Percentiles rank a stretch among this genome's conserved stretches.
These are phyloP conservation scores for Hansfordia pulvinata DNA, from an alignment of 2,329 filamentous ascomycete genomes.

Conservation along the genomic window DNA sequence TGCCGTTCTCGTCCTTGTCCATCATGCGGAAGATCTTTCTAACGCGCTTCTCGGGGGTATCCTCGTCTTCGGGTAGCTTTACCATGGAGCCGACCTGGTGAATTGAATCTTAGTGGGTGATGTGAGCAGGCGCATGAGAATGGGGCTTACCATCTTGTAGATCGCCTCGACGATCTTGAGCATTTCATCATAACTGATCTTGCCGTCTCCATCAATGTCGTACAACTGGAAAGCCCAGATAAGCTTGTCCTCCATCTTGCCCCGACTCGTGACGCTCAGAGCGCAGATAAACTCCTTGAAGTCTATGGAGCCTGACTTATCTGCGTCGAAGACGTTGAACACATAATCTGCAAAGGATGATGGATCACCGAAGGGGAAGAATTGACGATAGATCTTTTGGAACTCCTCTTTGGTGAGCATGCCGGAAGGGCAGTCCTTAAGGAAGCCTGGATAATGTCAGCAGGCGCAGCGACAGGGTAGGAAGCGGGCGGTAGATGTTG, in stretches of 20 bases:
- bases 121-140: slow-evolving; percentile 2
- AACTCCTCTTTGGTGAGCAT: slow-evolving; percentile 98
- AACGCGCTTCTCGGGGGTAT: slow-evolving; percentile 96
- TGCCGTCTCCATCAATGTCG: slow-evolving; percentile 96
- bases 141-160: slow-evolving; percentile 81
- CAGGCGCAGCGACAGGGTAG: neutral
- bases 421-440: slow-evolving; percentile 95
- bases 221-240: slow-evolving; percentile 99
- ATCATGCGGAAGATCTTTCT: slow-evolving; percentile 99
- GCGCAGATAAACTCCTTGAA: slow-evolving; percentile 99
- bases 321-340: slow-evolving; percentile 97
- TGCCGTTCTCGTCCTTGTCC: slow-evolving; percentile 99
- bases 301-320: slow-evolving; percentile 94
- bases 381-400: slow-evolving; percentile 98
- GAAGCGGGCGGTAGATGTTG: no score
- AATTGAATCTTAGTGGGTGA: neutral
- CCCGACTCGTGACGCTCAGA: slow-evolving; percentile 87
- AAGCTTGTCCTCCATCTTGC: slow-evolving; percentile 98
- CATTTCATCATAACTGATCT: slow-evolving; percentile 99
- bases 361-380: slow-evolving; percentile 97
- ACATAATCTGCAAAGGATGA: slow-evolving; percentile 98
- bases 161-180: slow-evolving; percentile 96
- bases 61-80: slow-evolving; percentile 94
- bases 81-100: slow-evolving; percentile 99
- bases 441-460: slow-evolving; percentile 52